A percentile compares a stretch with the other conserved stretches of the same genome.
Evolutionary conservation across 192 early-diverging fungal genomes (phyloP).

Genomic region (Globomyces pollinis-pini): DNA sequence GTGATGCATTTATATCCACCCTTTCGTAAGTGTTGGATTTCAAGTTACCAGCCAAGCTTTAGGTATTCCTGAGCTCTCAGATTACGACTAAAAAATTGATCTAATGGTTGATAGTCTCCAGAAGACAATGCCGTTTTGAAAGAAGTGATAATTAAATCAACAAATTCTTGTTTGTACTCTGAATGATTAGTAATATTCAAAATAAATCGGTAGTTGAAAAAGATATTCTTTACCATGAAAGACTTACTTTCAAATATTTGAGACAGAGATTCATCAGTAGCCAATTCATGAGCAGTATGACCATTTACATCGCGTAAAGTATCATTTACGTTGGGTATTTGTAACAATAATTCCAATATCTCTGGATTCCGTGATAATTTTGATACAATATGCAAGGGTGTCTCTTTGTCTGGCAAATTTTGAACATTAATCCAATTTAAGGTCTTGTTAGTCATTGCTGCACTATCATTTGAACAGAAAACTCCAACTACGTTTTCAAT

Average conservation of each 20-base stretch:
- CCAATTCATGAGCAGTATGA: conserved; percentile 50
- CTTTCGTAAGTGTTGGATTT: no score
- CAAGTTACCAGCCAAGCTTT: conserved; percentile 20
- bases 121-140: background rate
- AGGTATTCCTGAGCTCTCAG: conserved; percentile 42
- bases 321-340: conserved; percentile 58
- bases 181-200: no score
- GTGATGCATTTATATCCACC: conserved; percentile 61
- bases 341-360: conserved; percentile 58
- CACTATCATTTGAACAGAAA: conserved; percentile 3
- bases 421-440: conserved; percentile 25
- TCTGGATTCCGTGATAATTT: conserved; percentile 53
- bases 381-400: conserved; percentile 66
- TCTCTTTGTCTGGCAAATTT: conserved; percentile 54
- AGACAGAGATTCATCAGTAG: conserved; percentile 26
- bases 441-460: background rate
- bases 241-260: conserved; percentile 14
- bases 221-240: conserved; percentile 1
- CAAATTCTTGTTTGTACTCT: conserved; percentile 38
- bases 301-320: conserved; percentile 53
- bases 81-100: conserved; percentile 47
- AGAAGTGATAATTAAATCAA: conserved; percentile 14
- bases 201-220: no score
- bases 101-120: conserved; percentile 31
- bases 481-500: conserved; percentile 15